phyloP scores from a whole-genome alignment of 2,329 filamentous ascomycete genomes.

The Lasiodiplodia citricola region DNA sequence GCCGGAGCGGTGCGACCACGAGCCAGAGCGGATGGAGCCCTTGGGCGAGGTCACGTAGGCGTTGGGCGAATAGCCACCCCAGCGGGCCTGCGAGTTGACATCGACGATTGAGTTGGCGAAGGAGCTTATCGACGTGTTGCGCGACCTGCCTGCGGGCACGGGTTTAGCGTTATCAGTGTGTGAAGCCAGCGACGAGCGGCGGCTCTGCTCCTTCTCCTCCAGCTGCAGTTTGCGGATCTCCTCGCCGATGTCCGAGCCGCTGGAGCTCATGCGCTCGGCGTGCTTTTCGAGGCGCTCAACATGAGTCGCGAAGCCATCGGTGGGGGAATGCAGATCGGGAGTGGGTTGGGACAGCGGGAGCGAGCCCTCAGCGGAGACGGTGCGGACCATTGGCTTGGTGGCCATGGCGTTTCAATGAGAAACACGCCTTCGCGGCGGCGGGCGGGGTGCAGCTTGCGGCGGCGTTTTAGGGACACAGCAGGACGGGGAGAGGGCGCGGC shows the following conservation, averaged over 20 bases:
- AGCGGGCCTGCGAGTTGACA: conserved; percentile 68
- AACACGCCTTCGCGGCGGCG: conserved; percentile 17
- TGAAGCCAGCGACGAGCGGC: conserved; percentile 59
- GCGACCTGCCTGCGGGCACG: conserved; percentile 36
- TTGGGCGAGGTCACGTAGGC: conserved; percentile 72
- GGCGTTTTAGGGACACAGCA: conserved; percentile 21
- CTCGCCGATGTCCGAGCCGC: conserved; percentile 74
- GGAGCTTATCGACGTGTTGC: conserved; percentile 49
- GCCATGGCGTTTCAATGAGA: conserved; percentile 25
- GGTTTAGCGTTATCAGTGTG: conserved; percentile 7
- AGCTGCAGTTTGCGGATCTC: conserved; percentile 76
- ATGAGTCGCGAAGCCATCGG: conserved; percentile 68
- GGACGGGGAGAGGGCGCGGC: not conserved
- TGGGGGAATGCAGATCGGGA: conserved; percentile 66
- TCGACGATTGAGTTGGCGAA: conserved; percentile 69
- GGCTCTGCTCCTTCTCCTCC: conserved; percentile 73
- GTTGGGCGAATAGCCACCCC: conserved; percentile 72
- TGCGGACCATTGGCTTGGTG: conserved; percentile 27
- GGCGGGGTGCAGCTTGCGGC: not conserved
- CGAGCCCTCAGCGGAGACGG: conserved; percentile 27
- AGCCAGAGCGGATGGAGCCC: conserved; percentile 62
- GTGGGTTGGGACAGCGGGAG: conserved; percentile 59
- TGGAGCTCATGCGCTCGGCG: conserved; percentile 74
- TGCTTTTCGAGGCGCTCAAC: conserved; percentile 77
- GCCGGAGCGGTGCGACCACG: conserved; percentile 43